Evolutionary conservation across 2,329 filamentous ascomycete genomes (phyloP), one percentile per base, ranked within the genome.

Genomic region (Cercospora sp.): DNA sequence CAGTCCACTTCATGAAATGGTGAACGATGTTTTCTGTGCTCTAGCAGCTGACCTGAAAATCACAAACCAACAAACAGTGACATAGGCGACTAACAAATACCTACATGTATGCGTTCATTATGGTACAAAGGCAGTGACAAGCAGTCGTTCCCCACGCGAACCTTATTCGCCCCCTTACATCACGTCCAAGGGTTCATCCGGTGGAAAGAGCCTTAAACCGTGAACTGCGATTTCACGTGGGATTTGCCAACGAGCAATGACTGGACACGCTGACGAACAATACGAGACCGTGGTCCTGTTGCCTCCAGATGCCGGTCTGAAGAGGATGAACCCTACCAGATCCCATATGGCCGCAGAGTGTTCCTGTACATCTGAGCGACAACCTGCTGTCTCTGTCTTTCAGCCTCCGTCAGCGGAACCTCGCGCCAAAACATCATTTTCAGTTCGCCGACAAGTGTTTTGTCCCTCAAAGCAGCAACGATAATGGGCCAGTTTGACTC

Each of bases 401-500:
- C 37, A 62, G 60, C 60, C 16, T 62, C 40, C 9, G 60, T 49
- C 40, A 62, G 2, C 13, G 40, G 40, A 7, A 62, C 37, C 60
- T 62, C 60, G 30, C 16, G 16, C 61, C 61, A 63, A 40, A 26
- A 63, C 30, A 53, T 28, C 32, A 57, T 34, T 8, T 37, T 63
- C 10, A 63, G 45, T 8, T 28, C 49, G 12, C 30, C 45, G 5
- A 28, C 21, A 24, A 63, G 7, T 16, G 60, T 34, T 26, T 34
- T 57, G 45, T 40, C 61, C 13, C 32, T 53, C 45, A 63, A 40
- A 32, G 61, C 49, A 30, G 45, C 24, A 26, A 63, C 30, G 7
- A 63, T 37, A 5, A 13, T 30, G 3, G 61, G 18, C 61, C 61
- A 63, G n/a, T 63, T 63, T 7, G 45, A 34, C 45, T 63, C 49